phyloP scores from a whole-genome alignment of 306 rosid species.

The Argentina anserina region DNA sequence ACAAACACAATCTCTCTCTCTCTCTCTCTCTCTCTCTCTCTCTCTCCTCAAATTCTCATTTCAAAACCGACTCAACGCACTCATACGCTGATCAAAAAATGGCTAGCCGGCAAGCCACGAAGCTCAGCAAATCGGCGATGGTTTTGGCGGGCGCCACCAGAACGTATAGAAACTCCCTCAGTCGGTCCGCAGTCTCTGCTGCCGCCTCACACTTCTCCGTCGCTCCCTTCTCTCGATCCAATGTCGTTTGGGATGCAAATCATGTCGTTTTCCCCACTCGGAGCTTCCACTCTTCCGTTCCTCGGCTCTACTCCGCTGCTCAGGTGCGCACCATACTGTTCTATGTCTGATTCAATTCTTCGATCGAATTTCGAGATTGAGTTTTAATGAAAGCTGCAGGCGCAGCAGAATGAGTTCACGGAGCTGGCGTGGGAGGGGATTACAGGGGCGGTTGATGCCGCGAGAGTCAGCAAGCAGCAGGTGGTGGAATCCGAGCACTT shows the following conservation, averaged over 20 bases:
- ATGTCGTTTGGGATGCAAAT: conserved; percentile 15
- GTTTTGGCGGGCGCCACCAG: conserved; percentile 34
- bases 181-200: conserved; percentile 9
- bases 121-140: conserved; percentile 44
- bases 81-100: conserved; percentile 26
- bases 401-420: conserved; percentile 70
- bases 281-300: conserved; percentile 54
- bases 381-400: conserved; percentile 26
- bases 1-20: neutral
- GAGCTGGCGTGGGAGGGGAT: conserved; percentile 99
- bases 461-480: conserved; percentile 72
- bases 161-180: conserved; percentile 19
- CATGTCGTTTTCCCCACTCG: conserved; percentile 55
- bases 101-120: conserved; percentile 63
- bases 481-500: conserved; percentile 90
- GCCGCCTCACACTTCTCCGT: conserved; percentile 4
- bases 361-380: neutral
- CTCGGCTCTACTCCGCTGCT: conserved; percentile 41
- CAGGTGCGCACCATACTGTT: conserved; percentile 49
- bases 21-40: no score
- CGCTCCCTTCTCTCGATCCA: conserved; percentile 21
- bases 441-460: conserved; percentile 78
- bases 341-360: neutral
- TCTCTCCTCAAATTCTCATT: no score
- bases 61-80: neutral